Evolutionary conservation across 1,284 basidiomycete species (phyloP).

Genomic region (Leccinum pachyderme): DNA sequence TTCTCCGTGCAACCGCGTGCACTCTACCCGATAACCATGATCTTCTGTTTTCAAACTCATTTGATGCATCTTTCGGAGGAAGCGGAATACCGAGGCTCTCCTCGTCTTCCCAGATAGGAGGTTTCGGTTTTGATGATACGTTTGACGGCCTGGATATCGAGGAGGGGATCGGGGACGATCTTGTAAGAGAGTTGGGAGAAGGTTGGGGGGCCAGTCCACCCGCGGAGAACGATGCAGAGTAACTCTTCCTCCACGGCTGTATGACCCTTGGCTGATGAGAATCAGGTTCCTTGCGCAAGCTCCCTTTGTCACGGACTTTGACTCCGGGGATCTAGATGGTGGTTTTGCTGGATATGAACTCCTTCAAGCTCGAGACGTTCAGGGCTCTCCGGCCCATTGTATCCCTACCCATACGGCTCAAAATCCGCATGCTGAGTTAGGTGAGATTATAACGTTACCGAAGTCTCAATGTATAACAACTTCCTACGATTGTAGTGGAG

Average conservation of each 20-base stretch:
- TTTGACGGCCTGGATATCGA: slow-evolving; percentile 57
- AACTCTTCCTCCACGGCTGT: neutral
- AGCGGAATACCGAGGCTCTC: slow-evolving; percentile 40
- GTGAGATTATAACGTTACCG: slow-evolving; percentile 8
- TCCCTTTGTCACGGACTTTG: slow-evolving; percentile 16
- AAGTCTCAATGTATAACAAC: neutral
- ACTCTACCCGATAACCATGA: slow-evolving; percentile 70
- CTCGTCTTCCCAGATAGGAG: slow-evolving; percentile 52
- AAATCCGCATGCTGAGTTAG: neutral
- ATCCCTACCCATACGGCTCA: neutral
- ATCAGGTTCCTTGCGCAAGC: slow-evolving; percentile 14
- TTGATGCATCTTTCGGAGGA: slow-evolving; percentile 56
- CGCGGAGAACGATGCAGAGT: slow-evolving; percentile 22
- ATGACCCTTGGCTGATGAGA: slow-evolving; percentile 12
- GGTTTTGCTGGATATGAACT: slow-evolving; percentile 6
- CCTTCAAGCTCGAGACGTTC: neutral
- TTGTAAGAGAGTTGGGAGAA: slow-evolving; percentile 69
- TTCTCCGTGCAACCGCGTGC: slow-evolving; percentile 50
- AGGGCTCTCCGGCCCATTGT: neutral
- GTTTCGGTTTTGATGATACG: slow-evolving; percentile 53
- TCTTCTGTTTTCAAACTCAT: slow-evolving; percentile 60
- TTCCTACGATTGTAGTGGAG: slow-evolving; percentile 11
- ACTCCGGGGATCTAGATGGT: slow-evolving; percentile 12
- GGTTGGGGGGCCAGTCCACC: slow-evolving; percentile 52
- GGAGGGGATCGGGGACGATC: slow-evolving; percentile 63